Percentiles rank a stretch among this genome's conserved stretches.
phyloP scores from a whole-genome alignment of 192 early-diverging fungal genomes.

The Entophlyctis luteolus region DNA sequence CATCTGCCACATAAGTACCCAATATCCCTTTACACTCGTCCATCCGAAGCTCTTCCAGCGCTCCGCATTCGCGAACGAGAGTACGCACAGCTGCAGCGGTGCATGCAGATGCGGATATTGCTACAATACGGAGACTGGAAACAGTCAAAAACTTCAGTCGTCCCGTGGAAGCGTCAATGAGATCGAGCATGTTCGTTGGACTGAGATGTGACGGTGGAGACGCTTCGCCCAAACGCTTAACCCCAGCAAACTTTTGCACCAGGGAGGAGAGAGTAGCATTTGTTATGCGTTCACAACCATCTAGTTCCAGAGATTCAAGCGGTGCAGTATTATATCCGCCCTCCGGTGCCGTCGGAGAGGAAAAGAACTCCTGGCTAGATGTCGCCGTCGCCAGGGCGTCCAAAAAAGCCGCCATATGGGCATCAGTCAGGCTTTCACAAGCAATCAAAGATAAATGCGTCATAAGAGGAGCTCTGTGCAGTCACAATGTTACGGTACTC shows the following conservation, averaged over 20 bases:
- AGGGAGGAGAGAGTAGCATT: background rate
- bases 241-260: background rate
- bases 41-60: conserved; percentile 14
- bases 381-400: background rate
- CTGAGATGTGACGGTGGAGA: background rate
- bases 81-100: background rate
- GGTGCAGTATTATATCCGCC: background rate
- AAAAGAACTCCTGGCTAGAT: background rate
- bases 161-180: background rate
- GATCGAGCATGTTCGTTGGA: conserved; percentile 16
- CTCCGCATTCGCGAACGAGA: conserved; percentile 22
- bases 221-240: background rate
- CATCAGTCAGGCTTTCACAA: conserved; percentile 11
- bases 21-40: conserved; percentile 19
- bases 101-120: background rate
- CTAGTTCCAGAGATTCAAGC: conserved; percentile 1
- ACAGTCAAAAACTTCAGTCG: conserved; percentile 20
- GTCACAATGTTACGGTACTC: background rate
- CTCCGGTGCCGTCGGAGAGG: background rate
- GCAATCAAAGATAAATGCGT: background rate
- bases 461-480: conserved; percentile 7
- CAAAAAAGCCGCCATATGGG: background rate
- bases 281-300: conserved; percentile 12
- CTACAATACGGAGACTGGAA: background rate
- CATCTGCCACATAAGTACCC: conserved; percentile 15